A percentile compares a stretch with the other conserved stretches of the same genome.
Conservation (phyloP, 2,329 filamentous ascomycete genomes). For the Talaromyces sp. region DNA sequence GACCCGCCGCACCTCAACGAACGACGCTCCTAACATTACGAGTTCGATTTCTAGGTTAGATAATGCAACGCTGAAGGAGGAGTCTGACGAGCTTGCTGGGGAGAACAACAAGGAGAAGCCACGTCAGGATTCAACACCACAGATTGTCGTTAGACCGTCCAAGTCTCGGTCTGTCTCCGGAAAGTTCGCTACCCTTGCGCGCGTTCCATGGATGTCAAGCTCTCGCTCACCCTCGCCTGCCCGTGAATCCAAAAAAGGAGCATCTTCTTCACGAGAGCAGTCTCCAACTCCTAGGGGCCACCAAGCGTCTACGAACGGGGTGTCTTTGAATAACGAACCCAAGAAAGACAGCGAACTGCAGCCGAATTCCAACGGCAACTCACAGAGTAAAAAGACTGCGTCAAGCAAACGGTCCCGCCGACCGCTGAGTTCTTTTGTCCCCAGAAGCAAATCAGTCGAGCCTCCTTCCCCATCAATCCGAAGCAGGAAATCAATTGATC, state of each 20-base stretch:
- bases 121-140: not conserved
- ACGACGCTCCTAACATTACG: not conserved
- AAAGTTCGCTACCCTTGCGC: conserved; percentile 46
- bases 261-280: conserved; percentile 25
- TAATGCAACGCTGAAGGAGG: not conserved
- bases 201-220: conserved; percentile 46
- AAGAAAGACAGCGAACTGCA: conserved; percentile 6
- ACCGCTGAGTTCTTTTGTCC: conserved; percentile 37
- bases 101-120: conserved; percentile 4
- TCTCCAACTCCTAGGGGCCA: conserved; percentile 20
- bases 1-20: conserved; percentile 21
- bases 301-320: not conserved
- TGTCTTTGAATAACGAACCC: conserved; percentile 19
- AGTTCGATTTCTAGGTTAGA: not conserved
- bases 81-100: not conserved
- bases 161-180: conserved; percentile 47
- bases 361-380: conserved; percentile 18
- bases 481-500: conserved; percentile 43
- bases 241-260: conserved; percentile 20
- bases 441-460: conserved; percentile 31
- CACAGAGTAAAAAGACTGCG: conserved; percentile 27
- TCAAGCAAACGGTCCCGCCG: conserved; percentile 35
- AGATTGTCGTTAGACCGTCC: conserved; percentile 24
- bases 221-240: conserved; percentile 20
- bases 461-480: conserved; percentile 39